These are phyloP conservation scores for Tephrocybe sp. DNA, from an alignment of 768 basidiomycete genomes.

Conservation along the genomic window DNA sequence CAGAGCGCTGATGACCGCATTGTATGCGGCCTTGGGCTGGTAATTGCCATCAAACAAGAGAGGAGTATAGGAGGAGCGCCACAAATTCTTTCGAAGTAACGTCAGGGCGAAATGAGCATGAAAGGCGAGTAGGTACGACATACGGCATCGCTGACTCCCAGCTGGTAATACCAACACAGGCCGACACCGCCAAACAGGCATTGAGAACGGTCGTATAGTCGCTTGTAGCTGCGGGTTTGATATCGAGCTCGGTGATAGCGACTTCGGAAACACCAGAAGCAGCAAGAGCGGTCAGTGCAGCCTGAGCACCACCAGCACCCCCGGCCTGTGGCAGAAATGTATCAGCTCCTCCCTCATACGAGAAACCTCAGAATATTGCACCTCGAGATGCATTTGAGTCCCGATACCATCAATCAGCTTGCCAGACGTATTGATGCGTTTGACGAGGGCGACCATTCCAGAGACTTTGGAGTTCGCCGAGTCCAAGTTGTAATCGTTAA, in stretches of 20 bases:
- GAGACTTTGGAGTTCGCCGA: conserved; percentile 46
- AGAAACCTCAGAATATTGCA: conserved; percentile 3
- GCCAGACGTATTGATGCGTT: conserved; percentile 34
- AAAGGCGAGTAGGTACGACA: conserved; percentile 4
- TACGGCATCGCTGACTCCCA: conserved; percentile 50
- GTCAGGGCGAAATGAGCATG: neutral
- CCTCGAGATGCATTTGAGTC: conserved; percentile 46
- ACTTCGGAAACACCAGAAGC: conserved; percentile 39
- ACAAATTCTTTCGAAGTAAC: conserved; percentile 22
- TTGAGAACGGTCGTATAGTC: conserved; percentile 47
- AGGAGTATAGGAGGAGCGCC: conserved; percentile 23
- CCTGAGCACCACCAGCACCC: conserved; percentile 38
- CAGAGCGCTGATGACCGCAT: conserved; percentile 18
- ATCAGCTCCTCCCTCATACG: neutral
- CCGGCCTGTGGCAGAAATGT: conserved; percentile 28
- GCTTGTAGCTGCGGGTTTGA: conserved; percentile 32
- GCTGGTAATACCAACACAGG: conserved; percentile 46
- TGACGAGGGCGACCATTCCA: conserved; percentile 39
- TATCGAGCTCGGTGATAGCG: conserved; percentile 51
- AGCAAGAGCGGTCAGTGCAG: conserved; percentile 43
- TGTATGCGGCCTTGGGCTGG: conserved; percentile 27
- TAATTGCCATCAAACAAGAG: conserved; percentile 29
- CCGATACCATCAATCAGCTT: conserved; percentile 51
- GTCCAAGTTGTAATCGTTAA: conserved; percentile 51
- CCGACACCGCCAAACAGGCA: conserved; percentile 43